Evolutionary conservation across 169 alveolate genomes (phyloP).

Genomic region (Amoebophrya sp.): DNA sequence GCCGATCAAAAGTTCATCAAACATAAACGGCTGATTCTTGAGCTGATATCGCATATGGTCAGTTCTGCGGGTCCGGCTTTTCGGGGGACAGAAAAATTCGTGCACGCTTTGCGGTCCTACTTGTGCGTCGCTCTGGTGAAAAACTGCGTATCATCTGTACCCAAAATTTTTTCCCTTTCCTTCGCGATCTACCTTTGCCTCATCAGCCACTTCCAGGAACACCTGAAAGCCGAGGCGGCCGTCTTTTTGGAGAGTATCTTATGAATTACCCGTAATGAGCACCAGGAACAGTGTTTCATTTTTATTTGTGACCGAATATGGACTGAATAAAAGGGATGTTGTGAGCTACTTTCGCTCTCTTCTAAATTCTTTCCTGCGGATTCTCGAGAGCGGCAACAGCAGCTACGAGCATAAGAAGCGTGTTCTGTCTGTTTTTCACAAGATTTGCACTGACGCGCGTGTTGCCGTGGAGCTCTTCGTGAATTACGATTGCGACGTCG

Average conservation of each 20-base stretch:
- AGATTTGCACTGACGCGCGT: conserved; percentile 52
- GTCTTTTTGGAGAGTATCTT: conserved; percentile 71
- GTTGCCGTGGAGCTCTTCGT: conserved; percentile 45
- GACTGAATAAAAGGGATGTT: too few species aligned
- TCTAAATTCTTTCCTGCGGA: conserved; percentile 67
- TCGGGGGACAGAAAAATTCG: not conserved
- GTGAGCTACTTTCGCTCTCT: too few species aligned
- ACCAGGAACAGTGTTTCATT: too few species aligned
- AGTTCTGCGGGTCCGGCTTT: not conserved
- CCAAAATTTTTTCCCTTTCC: conserved; percentile 55
- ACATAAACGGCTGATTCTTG: not conserved
- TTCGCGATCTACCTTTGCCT: conserved; percentile 61
- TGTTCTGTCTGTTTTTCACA: conserved; percentile 57
- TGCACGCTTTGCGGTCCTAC: not conserved
- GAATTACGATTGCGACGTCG: conserved; percentile 52
- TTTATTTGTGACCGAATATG: too few species aligned
- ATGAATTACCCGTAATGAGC: too few species aligned
- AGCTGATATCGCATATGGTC: not conserved
- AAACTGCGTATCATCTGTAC: conserved; percentile 27
- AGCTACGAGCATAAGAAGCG: conserved; percentile 62
- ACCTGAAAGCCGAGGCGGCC: conserved; percentile 60
- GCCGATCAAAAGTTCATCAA: not conserved
- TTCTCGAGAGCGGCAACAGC: conserved; percentile 70
- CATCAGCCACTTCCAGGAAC: conserved; percentile 62
- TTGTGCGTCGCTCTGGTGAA: not conserved